These are phyloP conservation scores for Panus rudis DNA, from an alignment of 768 basidiomycete genomes.

Conservation along the genomic window DNA sequence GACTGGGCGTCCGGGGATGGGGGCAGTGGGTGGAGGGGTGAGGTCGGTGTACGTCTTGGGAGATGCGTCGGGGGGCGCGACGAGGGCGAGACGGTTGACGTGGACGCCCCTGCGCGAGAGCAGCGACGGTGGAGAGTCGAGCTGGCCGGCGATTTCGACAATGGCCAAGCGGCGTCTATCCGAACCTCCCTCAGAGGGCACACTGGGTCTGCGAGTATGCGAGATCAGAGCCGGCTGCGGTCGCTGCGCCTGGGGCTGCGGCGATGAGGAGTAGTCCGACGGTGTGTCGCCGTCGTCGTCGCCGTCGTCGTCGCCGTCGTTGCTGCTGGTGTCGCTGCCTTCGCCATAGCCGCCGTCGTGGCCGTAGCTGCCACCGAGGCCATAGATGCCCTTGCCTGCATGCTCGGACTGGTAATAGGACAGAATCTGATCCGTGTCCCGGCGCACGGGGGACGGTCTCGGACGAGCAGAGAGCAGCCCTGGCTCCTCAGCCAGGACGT, in stretches of 20 bases:
- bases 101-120: slow-evolving; percentile 18
- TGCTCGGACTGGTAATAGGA: slow-evolving; percentile 53
- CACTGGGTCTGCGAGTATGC: slow-evolving; percentile 38
- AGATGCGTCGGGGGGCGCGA: slow-evolving; percentile 67
- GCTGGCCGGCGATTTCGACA: no score
- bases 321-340: slow-evolving; percentile 2
- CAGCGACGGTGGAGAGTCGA: slow-evolving; percentile 34
- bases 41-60: slow-evolving; percentile 45
- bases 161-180: slow-evolving; percentile 65
- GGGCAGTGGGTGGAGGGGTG: slow-evolving; percentile 44
- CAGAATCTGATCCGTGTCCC: slow-evolving; percentile 39
- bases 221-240: slow-evolving; percentile 14
- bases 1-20: slow-evolving; percentile 15
- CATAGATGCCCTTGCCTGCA: slow-evolving; percentile 24
- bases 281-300: slow-evolving; percentile 47
- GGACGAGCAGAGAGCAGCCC: slow-evolving; percentile 2
- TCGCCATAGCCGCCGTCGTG: slow-evolving; percentile 3
- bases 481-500: neutral
- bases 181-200: slow-evolving; percentile 50
- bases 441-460: slow-evolving; percentile 21
- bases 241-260: neutral
- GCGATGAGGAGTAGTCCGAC: slow-evolving; percentile 29
- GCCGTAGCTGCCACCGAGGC: no score
- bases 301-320: slow-evolving; percentile 1
- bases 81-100: slow-evolving; percentile 48